Base-by-base conservation (phyloP, 2,329 filamentous ascomycete species). In the Microcera coccophila region DNA sequence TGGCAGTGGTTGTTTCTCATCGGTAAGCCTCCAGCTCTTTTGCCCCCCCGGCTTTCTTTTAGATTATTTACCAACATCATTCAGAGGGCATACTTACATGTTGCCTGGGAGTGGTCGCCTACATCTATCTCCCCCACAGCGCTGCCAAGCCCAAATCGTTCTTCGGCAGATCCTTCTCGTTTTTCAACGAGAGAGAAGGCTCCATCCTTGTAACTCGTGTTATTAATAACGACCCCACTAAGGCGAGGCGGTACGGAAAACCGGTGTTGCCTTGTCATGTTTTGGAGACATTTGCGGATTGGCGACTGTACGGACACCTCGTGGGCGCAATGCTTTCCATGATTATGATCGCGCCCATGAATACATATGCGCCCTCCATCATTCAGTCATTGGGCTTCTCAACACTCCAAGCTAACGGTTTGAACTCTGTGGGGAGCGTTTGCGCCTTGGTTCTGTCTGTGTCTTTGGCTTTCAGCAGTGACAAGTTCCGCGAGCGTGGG, bases 1-100 rank as follows among this genome's bases (percentile, higher is more conserved):
- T 62, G 60, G 60, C 57, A 61, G n/a, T 62, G 60, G 60, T 9
- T 62, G 2, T 62, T 62, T 10, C 40, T 62, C 0, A 54, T 62
- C 11, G 60, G 59, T 55, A 48, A 37, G 59, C 22, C 12, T 26
- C 22, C 22, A 12, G 7, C 22, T 7, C 7, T 26, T 7, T 26
- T 12, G 22, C 12, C 22, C 22, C 12, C 7, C 22, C 22, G 12
- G 4, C 40, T 48, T n/a, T n/a, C n/a, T n/a, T n/a, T n/a, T n/a
- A n/a, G n/a, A n/a, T n/a, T n/a, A n/a, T n/a, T n/a, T n/a, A n/a
- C n/a, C n/a, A 31, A 50, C 5, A 18, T 4, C 9, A 4, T 3
- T 1, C 3, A 62, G 60, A 62, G 53, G 59, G 60, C 3, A 24
- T 54, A 4, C 29, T 62, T 12, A 62, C 60, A 0, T 58, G 54